Percentiles rank a stretch among this genome's conserved stretches.
phyloP scores from a whole-genome alignment of 192 early-diverging fungal species.

The Spinellus fusiger region DNA sequence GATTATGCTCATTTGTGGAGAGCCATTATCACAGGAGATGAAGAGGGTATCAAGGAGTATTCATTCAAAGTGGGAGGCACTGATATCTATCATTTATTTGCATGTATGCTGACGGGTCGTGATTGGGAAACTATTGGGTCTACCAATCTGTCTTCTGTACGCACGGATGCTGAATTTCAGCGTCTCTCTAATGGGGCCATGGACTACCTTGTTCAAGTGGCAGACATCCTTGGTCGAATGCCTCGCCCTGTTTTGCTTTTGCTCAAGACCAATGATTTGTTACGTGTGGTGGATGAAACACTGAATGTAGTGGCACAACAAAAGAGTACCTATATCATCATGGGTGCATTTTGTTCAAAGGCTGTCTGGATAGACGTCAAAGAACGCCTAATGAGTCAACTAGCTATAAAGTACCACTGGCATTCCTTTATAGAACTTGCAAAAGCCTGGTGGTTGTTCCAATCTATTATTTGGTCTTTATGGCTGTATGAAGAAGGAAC shows the following conservation, averaged over 20 bases:
- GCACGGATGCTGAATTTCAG: constrained; percentile 43
- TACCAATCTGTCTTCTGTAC: constrained; percentile 29
- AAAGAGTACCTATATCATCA: constrained; percentile 27
- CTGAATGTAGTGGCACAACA: constrained; percentile 19
- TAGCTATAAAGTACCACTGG: background rate
- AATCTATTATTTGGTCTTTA: too few relatives aligned
- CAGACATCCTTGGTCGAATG: constrained; percentile 75
- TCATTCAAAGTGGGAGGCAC: constrained; percentile 60
- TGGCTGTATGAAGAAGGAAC: too few relatives aligned
- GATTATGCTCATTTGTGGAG: constrained; percentile 91
- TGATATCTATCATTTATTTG: constrained; percentile 79
- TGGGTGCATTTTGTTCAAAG: constrained; percentile 29
- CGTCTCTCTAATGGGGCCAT: constrained; percentile 51
- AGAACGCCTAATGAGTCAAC: background rate
- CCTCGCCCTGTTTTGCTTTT: constrained; percentile 81
- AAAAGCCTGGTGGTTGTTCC: constrained; percentile 12
- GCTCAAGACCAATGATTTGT: constrained; percentile 88
- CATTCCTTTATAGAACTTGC: constrained; percentile 10
- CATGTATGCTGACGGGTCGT: constrained; percentile 84
- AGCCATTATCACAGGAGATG: constrained; percentile 73
- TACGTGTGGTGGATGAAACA: constrained; percentile 64
- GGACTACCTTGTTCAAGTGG: constrained; percentile 65
- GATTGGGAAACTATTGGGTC: constrained; percentile 65
- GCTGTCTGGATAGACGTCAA: constrained; percentile 27
- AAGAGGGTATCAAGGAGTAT: constrained; percentile 62